Evolutionary conservation across 164 flowering plant species (phyloP).

Genomic region (Chimonanthus praecox): DNA sequence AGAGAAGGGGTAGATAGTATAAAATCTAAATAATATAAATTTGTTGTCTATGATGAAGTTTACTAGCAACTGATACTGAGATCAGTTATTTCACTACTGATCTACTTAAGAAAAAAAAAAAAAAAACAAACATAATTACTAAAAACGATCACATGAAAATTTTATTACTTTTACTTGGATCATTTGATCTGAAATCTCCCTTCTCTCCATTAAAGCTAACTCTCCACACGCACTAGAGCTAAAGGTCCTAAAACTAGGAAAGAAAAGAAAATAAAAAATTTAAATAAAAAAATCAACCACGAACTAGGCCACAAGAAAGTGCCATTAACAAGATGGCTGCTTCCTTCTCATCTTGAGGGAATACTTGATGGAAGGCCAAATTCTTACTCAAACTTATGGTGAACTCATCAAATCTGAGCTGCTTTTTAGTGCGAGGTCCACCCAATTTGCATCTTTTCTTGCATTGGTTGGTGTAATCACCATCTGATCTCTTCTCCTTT

Average conservation of each 20-base stretch:
- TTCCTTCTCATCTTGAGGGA: slow-evolving; percentile 90
- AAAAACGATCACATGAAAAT: background rate
- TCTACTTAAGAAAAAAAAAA: background rate
- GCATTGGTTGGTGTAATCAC: slow-evolving; percentile 19
- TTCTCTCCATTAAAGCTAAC: background rate
- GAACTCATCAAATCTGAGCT: slow-evolving; percentile 57
- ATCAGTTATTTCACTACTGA: slow-evolving; percentile 2
- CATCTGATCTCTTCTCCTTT: slow-evolving; percentile 28
- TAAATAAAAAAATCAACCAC: slow-evolving; percentile 40
- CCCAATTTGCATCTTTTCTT: slow-evolving; percentile 48
- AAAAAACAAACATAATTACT: background rate
- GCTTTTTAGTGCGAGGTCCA: slow-evolving; percentile 18
- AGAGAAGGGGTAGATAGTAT: background rate
- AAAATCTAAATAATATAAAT: background rate
- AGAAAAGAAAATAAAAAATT: background rate
- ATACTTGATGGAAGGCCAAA: slow-evolving; percentile 49
- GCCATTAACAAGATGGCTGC: slow-evolving; percentile 95
- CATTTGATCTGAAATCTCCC: slow-evolving; percentile 4
- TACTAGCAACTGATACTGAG: background rate
- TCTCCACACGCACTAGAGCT: background rate
- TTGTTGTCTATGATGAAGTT: slow-evolving; percentile 1
- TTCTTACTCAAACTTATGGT: slow-evolving; percentile 43
- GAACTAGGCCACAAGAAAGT: slow-evolving; percentile 69
- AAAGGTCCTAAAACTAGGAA: background rate
- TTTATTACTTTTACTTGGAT: background rate